Percentiles rank a stretch among this genome's conserved stretches.
Evolutionary conservation across 2,329 filamentous ascomycete genomes (phyloP).

Genomic region (Claviceps sp.): DNA sequence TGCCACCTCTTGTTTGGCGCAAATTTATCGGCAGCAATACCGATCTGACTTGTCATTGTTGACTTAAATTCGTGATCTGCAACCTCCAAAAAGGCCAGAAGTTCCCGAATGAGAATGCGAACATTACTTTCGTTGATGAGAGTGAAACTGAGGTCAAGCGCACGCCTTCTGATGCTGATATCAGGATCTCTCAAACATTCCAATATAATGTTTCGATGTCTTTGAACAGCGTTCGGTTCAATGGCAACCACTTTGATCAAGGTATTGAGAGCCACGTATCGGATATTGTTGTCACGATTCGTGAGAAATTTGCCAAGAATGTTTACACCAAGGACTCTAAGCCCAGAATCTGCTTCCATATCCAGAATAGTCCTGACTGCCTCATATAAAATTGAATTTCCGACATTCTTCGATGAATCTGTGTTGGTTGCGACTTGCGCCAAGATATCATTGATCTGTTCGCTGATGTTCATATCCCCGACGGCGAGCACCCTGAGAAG

Average conservation of each 20-base stretch:
- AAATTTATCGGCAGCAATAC: constrained; percentile 89
- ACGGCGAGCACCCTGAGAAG: constrained; percentile 75
- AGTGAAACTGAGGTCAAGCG: constrained; percentile 95
- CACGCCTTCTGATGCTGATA: constrained; percentile 90
- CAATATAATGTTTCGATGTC: constrained; percentile 92
- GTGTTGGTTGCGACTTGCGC: constrained; percentile 97
- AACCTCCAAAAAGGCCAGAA: constrained; percentile 89
- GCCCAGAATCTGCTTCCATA: constrained; percentile 90
- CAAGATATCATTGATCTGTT: constrained; percentile 96
- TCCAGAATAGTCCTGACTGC: constrained; percentile 93
- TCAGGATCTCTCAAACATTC: constrained; percentile 94
- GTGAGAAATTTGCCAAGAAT: constrained; percentile 95
- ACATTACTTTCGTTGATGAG: constrained; percentile 96
- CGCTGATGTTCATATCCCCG: constrained; percentile 76
- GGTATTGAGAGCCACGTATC: constrained; percentile 94
- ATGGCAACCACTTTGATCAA: constrained; percentile 96
- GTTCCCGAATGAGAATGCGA: constrained; percentile 79
- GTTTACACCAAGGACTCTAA: constrained; percentile 91
- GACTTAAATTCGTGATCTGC: constrained; percentile 98
- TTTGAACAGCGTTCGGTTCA: constrained; percentile 92
- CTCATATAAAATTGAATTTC: constrained; percentile 96
- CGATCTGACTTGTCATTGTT: constrained; percentile 95
- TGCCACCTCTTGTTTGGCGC: constrained; percentile 98
- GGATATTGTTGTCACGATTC: constrained; percentile 99
- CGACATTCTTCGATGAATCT: constrained; percentile 94